Evolutionary conservation across 116 monocot genomes (phyloP).

Genomic region (Zostera marina): DNA sequence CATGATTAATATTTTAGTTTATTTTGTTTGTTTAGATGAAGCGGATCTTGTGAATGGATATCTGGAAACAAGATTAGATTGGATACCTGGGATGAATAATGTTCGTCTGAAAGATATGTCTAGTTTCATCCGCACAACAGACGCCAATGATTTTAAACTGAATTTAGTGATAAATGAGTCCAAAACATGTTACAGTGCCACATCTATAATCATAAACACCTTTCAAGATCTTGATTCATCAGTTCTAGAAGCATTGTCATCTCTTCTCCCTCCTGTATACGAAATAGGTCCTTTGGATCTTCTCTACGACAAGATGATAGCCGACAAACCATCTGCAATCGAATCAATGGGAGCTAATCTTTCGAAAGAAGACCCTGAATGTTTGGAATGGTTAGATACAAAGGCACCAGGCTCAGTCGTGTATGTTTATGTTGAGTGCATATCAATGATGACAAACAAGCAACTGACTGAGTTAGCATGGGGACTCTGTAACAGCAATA

Average conservation of each 20-base stretch:
- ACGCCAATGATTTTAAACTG: slow-evolving; percentile 8
- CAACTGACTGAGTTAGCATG: slow-evolving; percentile 15
- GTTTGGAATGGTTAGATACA: slow-evolving; percentile 9
- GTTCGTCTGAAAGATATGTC: slow-evolving; percentile 8
- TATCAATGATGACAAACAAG: slow-evolving; percentile 7
- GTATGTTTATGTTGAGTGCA: slow-evolving; percentile 12
- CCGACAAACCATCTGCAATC: too few species aligned
- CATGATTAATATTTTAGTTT: too few species aligned
- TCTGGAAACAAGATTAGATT: not conserved
- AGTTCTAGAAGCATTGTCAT: slow-evolving; percentile 9
- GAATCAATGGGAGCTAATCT: too few species aligned
- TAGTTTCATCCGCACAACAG: slow-evolving; percentile 6
- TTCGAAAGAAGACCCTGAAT: too few species aligned
- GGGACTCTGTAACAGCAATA: slow-evolving; percentile 6
- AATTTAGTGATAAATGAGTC: not conserved
- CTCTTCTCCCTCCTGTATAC: slow-evolving; percentile 9
- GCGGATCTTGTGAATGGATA: not conserved
- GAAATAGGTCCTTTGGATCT: slow-evolving; percentile 6
- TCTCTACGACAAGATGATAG: slow-evolving; percentile 3
- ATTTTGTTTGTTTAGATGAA: not conserved
- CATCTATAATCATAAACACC: slow-evolving; percentile 10
- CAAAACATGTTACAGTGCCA: not conserved
- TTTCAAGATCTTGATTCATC: slow-evolving; percentile 7
- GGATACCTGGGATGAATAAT: slow-evolving; percentile 5
- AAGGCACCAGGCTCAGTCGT: slow-evolving; percentile 6